Conservation (phyloP, 805 yeast species). For the Metschnikowia amazonensis region DNA sequence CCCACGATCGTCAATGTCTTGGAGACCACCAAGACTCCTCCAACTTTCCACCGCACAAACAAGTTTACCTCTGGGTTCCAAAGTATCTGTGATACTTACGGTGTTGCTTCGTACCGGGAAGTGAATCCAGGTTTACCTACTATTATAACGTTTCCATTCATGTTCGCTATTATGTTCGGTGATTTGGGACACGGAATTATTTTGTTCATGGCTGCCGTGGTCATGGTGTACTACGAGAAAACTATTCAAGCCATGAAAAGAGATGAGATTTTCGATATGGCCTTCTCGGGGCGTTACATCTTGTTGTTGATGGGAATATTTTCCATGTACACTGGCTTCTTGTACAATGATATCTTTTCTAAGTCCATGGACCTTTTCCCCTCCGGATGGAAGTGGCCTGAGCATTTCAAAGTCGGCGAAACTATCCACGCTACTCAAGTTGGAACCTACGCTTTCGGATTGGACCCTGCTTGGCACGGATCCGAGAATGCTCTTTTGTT, state of each 20-base stretch:
- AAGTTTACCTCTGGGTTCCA: slow-evolving; percentile 94
- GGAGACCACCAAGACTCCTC: slow-evolving; percentile 81
- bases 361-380: slow-evolving; percentile 82
- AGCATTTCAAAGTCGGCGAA: slow-evolving; percentile 63
- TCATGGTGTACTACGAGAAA: slow-evolving; percentile 70
- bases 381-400: slow-evolving; percentile 95
- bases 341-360: slow-evolving; percentile 93
- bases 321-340: slow-evolving; percentile 91
- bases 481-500: slow-evolving; percentile 87
- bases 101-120: slow-evolving; percentile 88
- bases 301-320: slow-evolving; percentile 88
- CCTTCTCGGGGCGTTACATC: slow-evolving; percentile 88
- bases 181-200: slow-evolving; percentile 95
- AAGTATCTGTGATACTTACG: slow-evolving; percentile 91
- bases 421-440: slow-evolving; percentile 59
- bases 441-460: slow-evolving; percentile 77
- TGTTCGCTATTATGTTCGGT: slow-evolving; percentile 99
- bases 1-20: slow-evolving; percentile 56
- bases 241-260: slow-evolving; percentile 63
- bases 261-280: slow-evolving; percentile 97
- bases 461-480: slow-evolving; percentile 97
- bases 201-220: slow-evolving; percentile 66
- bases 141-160: slow-evolving; percentile 91
- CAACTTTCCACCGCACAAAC: slow-evolving; percentile 92
- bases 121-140: slow-evolving; percentile 96